Conservation (phyloP, 2,329 filamentous ascomycete species). For the Fusarium transvaalense region DNA sequence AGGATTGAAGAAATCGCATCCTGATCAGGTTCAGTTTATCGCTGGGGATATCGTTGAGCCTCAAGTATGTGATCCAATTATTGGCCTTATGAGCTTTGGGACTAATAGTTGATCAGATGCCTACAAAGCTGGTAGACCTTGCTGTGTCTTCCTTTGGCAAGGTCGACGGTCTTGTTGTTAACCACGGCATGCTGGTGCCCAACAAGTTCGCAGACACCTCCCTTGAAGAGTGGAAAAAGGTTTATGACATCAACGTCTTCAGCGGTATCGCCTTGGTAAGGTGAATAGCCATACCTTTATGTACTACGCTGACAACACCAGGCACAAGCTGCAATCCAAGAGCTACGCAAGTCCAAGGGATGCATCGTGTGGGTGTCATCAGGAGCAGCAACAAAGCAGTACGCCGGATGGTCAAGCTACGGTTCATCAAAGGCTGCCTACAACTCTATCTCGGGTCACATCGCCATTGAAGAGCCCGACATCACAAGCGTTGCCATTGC, state of each 20-base stretch:
- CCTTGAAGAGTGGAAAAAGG: slow-evolving; percentile 78
- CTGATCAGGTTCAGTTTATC: slow-evolving; percentile 65
- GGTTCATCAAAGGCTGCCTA: slow-evolving; percentile 85
- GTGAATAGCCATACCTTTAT: slow-evolving; percentile 45
- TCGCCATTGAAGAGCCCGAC: slow-evolving; percentile 81
- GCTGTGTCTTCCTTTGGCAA: slow-evolving; percentile 76
- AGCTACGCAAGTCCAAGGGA: slow-evolving; percentile 76
- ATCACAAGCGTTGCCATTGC: slow-evolving; percentile 79
- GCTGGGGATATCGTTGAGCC: slow-evolving; percentile 67
- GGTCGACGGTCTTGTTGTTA: slow-evolving; percentile 86
- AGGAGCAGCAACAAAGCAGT: slow-evolving; percentile 76
- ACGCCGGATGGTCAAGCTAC: slow-evolving; percentile 82
- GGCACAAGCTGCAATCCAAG: slow-evolving; percentile 77
- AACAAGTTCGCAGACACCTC: slow-evolving; percentile 77
- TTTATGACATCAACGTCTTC: slow-evolving; percentile 89
- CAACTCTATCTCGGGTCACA: slow-evolving; percentile 80
- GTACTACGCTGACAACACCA: slow-evolving; percentile 52
- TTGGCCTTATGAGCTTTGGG: not conserved
- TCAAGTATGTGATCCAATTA: slow-evolving; percentile 42
- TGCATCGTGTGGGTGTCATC: slow-evolving; percentile 84
- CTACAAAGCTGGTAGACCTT: slow-evolving; percentile 71
- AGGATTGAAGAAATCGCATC: slow-evolving; percentile 62
- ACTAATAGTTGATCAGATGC: slow-evolving; percentile 58
- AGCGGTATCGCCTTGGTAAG: slow-evolving; percentile 81
- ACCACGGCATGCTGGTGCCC: slow-evolving; percentile 86